Evolutionary conservation across 257 asterid genomes (phyloP), one percentile per base, ranked within the genome.

Genomic region (Buddleja alternifolia): DNA sequence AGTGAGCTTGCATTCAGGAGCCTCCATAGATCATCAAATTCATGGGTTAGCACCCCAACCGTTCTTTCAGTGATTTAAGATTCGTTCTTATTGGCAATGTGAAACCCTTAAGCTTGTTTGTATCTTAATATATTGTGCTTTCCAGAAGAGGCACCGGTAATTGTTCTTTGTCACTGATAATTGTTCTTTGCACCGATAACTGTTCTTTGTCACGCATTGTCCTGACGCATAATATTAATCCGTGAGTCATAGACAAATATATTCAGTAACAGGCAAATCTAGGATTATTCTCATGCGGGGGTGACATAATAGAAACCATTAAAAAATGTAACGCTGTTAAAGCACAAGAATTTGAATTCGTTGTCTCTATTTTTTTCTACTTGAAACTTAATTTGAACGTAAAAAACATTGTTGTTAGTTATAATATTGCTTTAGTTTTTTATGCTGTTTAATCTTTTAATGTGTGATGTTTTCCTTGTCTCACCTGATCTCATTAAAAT

Each of bases 1-100:
- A 23, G 75, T 87, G 83, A 80, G 96, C 77, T 78, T 90, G 86
- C 97, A 93, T 80, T 66, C 90, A 0, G 99, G 96, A 71, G 96
- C 96, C 70, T 74, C 97, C 57, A 54, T 88, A 56, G 93, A 87
- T 62, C 97, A 93, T 80, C 97, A 93, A 71, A 82, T 84, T 73
- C 74, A 75, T 5, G 99, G 96, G 96, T 89, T 48, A 84, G 94
- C 51, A 6, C 44, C 56, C 66, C 19, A 15, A 39, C 41, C 44
- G 10, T 66, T 39, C 34, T 54, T 75, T 23, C 12, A 29, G 25
- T 46, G 10, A 50, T 47, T 58, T 46, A 19, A 16, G 21, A 19
- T 14, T 3, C 41, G 23, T 19, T 17, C 14, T 41, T 47, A 20
- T 17, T 20, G 48, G 23, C 48, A 67, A 15, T 8, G 10, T n/a